Base-by-base conservation (phyloP, 768 basidiomycete species). In the Xerocomus potaroensis region DNA sequence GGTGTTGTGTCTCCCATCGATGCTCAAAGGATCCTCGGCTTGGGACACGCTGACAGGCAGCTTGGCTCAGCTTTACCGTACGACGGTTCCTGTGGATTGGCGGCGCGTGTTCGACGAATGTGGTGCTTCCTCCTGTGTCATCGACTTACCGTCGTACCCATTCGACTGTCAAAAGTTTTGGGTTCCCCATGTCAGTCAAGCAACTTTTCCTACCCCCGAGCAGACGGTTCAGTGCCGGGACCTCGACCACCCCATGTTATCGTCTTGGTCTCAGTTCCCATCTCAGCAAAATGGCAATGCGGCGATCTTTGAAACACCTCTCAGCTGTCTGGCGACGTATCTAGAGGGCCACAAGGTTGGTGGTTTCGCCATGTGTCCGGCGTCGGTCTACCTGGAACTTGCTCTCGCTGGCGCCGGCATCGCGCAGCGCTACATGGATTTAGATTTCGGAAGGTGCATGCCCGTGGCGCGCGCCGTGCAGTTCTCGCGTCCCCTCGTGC, bases 91-190 rank as follows among this genome's bases (percentile, higher is more conserved):
- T 1, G 47, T 87, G n/a, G 50, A 69, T 23, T 87, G 85, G 86
- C 69, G 78, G 16, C 61, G 66, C 3, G 69, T 77, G 6, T 87
- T 80, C 54, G 55, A 69, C 0, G 73, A 79, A 47, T 46, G 80
- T 6, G 52, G 69, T 0, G 45, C 68, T 8, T 61, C 66, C 8
- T 62, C 66, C 3, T 77, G 77, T 49, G 54, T 75, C 50, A 53
- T 75, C n/a, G 73, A 72, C 48, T 62, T 87, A 10, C 86, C 86
- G 0, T 66, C 73, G 4, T 88, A 87, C 60, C 83, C 84, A 1
- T 84, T 86, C 53, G 66, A 73, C 9, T 67, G 66, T 37, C 68
- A 71, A 3, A 73, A 67, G 19, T 85, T 80, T 58, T 86, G 81
- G 83, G 72, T 81, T 2, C 60, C 65, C 0, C 82, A 68, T 58